These are phyloP conservation scores for Spizellomyces sp. DNA, from an alignment of 192 early-diverging fungal species.

Conservation along the genomic window DNA sequence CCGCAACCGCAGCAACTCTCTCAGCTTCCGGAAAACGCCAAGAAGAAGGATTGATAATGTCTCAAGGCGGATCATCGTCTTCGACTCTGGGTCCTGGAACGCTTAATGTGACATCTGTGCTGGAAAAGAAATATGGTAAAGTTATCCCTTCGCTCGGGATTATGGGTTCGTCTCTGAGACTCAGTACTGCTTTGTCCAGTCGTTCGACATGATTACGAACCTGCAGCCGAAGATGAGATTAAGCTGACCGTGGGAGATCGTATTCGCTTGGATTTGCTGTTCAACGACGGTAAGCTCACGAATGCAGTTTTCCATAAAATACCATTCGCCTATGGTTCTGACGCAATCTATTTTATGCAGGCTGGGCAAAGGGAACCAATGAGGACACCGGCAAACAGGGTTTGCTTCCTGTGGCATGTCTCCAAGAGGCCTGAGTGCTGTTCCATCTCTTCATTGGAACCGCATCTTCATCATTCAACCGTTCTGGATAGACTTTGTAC, in stretches of 20 bases:
- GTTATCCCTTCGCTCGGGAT: background rate
- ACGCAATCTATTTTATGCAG: background rate
- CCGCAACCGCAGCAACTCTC: background rate
- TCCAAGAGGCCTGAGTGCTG: conserved; percentile 19
- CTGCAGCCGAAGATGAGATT: conserved; percentile 37
- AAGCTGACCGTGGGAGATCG: conserved; percentile 29
- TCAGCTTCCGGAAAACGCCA: conserved; percentile 11
- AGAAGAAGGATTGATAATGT: conserved; percentile 14
- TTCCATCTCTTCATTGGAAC: too few relatives aligned
- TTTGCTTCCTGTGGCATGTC: conserved; percentile 38
- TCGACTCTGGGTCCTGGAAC: conserved; percentile 12
- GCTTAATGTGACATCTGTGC: conserved; percentile 20
- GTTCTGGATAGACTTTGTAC: too few relatives aligned
- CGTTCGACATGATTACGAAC: conserved; percentile 32
- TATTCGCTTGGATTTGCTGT: conserved; percentile 35
- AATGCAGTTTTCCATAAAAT: background rate
- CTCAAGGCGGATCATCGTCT: conserved; percentile 5
- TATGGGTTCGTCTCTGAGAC: background rate
- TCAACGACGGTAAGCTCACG: conserved; percentile 37
- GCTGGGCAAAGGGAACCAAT: conserved; percentile 41
- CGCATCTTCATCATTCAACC: too few relatives aligned
- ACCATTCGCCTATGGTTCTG: background rate
- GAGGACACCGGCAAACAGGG: conserved; percentile 36
- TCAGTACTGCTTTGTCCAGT: conserved; percentile 7
- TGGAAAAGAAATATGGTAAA: conserved; percentile 36